phyloP scores from a whole-genome alignment of 73 alveolate genomes.

The Effrenium voratum region DNA sequence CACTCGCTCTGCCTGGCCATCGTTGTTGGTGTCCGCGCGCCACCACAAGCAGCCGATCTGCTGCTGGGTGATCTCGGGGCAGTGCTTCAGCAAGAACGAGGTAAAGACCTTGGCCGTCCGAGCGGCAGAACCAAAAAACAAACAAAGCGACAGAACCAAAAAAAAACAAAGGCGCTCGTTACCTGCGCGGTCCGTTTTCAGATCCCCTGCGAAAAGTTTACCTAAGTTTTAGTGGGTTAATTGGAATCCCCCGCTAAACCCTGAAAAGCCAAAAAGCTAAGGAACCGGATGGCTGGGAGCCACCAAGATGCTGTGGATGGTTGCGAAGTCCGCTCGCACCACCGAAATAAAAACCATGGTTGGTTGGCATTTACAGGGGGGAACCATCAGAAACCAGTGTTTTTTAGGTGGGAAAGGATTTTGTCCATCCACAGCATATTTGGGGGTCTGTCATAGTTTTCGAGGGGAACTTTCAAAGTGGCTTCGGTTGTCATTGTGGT shows the following conservation, averaged over 20 bases:
- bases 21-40: conserved; percentile 82
- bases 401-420: no score
- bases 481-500: no score
- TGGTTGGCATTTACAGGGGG: no score
- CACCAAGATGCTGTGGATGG: no score
- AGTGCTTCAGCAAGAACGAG: conserved; percentile 61
- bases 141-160: neutral
- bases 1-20: conserved; percentile 34
- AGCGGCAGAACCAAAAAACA: neutral
- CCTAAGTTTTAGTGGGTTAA: neutral
- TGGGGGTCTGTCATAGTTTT: no score
- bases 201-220: neutral
- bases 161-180: neutral
- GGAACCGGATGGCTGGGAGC: no score
- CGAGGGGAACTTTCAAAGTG: no score
- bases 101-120: conserved; percentile 38
- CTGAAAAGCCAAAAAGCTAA: neutral
- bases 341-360: no score
- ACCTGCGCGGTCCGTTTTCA: neutral
- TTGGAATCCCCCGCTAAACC: neutral
- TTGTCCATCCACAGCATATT: no score
- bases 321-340: no score
- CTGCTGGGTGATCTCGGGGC: conserved; percentile 66
- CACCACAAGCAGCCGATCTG: conserved; percentile 82
- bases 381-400: no score